These are phyloP conservation scores for Eutypa lata DNA, from an alignment of 2,329 filamentous ascomycete genomes.

Conservation along the genomic window DNA sequence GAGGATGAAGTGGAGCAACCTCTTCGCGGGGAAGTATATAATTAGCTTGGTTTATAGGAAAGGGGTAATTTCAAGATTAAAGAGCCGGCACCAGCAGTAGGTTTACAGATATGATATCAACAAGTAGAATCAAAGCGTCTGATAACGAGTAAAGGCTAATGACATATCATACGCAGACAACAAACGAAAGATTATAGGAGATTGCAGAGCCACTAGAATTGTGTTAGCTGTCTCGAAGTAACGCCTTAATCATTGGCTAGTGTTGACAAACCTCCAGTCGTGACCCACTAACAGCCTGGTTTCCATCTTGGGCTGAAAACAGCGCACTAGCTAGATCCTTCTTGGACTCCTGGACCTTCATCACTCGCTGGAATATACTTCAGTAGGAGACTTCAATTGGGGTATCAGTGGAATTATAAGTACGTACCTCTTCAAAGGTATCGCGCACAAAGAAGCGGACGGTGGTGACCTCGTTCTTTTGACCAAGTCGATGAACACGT, in stretches of 20 bases:
- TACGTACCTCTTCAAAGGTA: constrained; percentile 34
- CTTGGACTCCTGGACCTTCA: constrained; percentile 18
- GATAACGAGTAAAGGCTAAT: too few species aligned
- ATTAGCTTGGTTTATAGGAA: too few species aligned
- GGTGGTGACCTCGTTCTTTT: constrained; percentile 33
- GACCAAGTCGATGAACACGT: constrained; percentile 34
- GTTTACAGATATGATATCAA: too few species aligned
- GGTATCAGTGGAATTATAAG: neutral
- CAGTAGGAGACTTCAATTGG: neutral
- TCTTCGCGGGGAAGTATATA: too few species aligned
- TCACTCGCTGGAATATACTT: constrained; percentile 10
- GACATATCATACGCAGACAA: too few species aligned
- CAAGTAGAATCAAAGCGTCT: too few species aligned
- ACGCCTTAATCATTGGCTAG: neutral
- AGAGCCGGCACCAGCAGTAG: too few species aligned
- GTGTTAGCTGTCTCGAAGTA: neutral
- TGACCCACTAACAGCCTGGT: neutral
- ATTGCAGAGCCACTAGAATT: neutral
- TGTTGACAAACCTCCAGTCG: neutral
- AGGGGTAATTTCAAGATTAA: too few species aligned
- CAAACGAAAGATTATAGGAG: neutral
- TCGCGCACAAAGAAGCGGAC: constrained; percentile 35
- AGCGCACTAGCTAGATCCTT: constrained; percentile 2
- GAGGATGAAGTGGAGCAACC: too few species aligned
- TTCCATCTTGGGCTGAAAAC: neutral